Percentiles rank a stretch among this genome's conserved stretches.
Conservation (phyloP, 345 rosid species). For the Erucastrum elatum region DNA sequence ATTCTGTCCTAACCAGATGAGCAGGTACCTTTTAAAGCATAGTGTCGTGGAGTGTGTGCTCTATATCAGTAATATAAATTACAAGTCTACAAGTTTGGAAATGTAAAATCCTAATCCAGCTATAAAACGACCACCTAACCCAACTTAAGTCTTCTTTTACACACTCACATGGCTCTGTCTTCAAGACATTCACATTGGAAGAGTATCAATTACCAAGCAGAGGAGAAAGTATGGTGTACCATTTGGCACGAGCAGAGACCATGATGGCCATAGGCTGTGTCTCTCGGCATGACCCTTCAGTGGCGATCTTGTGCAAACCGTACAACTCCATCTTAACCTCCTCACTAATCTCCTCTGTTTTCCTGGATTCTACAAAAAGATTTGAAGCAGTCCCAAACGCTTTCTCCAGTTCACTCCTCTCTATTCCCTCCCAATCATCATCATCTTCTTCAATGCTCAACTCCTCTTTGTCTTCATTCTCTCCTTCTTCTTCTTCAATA, state of each 20-base stretch:
- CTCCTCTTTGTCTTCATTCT: no score
- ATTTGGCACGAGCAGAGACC: background rate
- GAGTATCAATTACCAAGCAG: background rate
- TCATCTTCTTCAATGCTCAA: slow-evolving; percentile 33
- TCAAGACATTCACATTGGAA: slow-evolving; percentile 1
- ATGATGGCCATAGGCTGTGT: background rate
- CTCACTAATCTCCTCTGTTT: slow-evolving; percentile 37
- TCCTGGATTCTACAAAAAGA: slow-evolving; percentile 44
- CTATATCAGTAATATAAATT: background rate
- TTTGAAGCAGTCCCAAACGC: slow-evolving; percentile 53
- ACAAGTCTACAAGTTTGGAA: background rate
- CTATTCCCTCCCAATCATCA: slow-evolving; percentile 90
- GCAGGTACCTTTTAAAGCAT: background rate
- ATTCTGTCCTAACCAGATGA: background rate
- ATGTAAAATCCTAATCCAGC: background rate
- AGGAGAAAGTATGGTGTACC: slow-evolving; percentile 27
- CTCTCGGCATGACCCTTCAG: background rate
- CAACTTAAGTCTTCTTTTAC: background rate
- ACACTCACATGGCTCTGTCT: background rate
- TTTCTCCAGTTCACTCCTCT: slow-evolving; percentile 79
- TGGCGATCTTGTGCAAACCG: slow-evolving; percentile 58
- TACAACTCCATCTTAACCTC: slow-evolving; percentile 66
- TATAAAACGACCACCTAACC: background rate
- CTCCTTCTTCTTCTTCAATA: slow-evolving; percentile 6
- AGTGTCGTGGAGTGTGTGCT: no score